Evolutionary conservation across 2,329 filamentous ascomycete species (phyloP).

Genomic region (Fusarium nygamai): DNA sequence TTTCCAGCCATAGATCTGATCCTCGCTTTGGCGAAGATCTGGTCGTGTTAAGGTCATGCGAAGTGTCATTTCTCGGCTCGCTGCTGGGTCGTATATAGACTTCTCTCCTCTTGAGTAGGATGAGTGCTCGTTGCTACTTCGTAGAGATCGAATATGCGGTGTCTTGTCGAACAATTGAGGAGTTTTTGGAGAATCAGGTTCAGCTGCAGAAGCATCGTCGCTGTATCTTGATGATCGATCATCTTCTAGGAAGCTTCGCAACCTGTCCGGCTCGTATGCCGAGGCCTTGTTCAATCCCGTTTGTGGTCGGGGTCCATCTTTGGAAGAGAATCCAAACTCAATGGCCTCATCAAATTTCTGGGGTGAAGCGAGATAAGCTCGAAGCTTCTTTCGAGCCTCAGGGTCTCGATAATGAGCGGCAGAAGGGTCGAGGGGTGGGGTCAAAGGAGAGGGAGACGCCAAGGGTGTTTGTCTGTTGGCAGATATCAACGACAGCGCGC

Average conservation of each 20-base stretch:
- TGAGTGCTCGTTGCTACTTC: constrained; percentile 42
- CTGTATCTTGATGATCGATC: constrained; percentile 66
- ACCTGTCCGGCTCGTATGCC: constrained; percentile 57
- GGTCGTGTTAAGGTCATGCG: constrained; percentile 94
- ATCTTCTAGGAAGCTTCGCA: constrained; percentile 67
- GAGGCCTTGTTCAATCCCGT: constrained; percentile 45
- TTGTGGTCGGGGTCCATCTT: constrained; percentile 54
- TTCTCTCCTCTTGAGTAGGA: constrained; percentile 50
- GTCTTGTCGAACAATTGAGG: constrained; percentile 60
- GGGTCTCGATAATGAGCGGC: constrained; percentile 91
- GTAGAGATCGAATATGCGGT: constrained; percentile 43
- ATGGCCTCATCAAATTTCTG: constrained; percentile 97
- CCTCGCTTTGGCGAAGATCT: constrained; percentile 81
- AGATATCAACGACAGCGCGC: constrained; percentile 64
- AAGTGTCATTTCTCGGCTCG: constrained; percentile 88
- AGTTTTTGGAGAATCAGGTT: constrained; percentile 69
- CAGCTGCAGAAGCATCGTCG: constrained; percentile 63
- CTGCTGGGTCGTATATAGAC: constrained; percentile 61
- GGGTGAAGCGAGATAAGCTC: constrained; percentile 85
- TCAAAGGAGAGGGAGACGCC: constrained; percentile 33
- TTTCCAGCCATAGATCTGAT: constrained; percentile 77
- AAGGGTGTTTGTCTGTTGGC: constrained; percentile 53
- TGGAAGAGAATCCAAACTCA: constrained; percentile 88
- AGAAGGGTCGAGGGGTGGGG: constrained; percentile 67
- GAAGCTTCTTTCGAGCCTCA: constrained; percentile 85